Percentiles rank a stretch among this genome's conserved stretches.
Evolutionary conservation across 768 basidiomycete species (phyloP).

Genomic region (Tulasnella sp.): DNA sequence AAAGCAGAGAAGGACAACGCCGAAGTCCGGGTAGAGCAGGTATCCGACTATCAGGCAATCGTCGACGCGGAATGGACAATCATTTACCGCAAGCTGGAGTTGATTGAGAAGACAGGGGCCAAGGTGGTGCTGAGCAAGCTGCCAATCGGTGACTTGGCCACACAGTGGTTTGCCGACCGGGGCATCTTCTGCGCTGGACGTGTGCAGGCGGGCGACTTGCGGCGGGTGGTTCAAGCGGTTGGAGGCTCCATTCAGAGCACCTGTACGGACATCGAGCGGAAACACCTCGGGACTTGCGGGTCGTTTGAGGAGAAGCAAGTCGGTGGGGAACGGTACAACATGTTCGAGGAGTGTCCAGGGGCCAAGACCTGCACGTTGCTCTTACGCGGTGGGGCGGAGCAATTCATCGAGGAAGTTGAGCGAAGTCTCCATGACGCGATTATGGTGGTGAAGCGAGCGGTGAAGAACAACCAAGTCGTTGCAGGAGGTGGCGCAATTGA

Average conservation of each 20-base stretch:
- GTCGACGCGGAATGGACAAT: conserved; percentile 99
- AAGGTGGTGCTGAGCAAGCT: conserved; percentile 96
- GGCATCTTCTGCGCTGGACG: conserved; percentile 99
- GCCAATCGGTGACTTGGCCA: conserved; percentile 95
- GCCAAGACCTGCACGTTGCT: conserved; percentile 93
- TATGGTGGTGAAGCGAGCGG: conserved; percentile 98
- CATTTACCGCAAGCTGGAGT: conserved; percentile 93
- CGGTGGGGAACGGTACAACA: conserved; percentile 90
- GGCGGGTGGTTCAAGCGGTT: conserved; percentile 89
- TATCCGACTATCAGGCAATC: conserved; percentile 97
- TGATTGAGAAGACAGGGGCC: conserved; percentile 91
- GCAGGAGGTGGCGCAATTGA: conserved; percentile 97
- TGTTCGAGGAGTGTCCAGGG: conserved; percentile 85
- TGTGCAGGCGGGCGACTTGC: conserved; percentile 77
- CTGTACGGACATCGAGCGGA: conserved; percentile 76
- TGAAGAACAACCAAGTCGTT: conserved; percentile 90
- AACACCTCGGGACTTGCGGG: conserved; percentile 92
- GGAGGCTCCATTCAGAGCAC: conserved; percentile 94
- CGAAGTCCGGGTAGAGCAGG: conserved; percentile 91
- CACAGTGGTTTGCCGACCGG: conserved; percentile 98
- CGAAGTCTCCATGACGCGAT: conserved; percentile 95
- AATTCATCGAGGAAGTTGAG: conserved; percentile 98
- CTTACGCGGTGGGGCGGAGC: conserved; percentile 92
- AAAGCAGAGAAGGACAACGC: conserved; percentile 99
- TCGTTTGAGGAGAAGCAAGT: conserved; percentile 89